Percentiles rank a stretch among this genome's conserved stretches.
These are phyloP conservation scores for Rosa rugosa DNA, from an alignment of 306 rosid species.

Conservation along the genomic window DNA sequence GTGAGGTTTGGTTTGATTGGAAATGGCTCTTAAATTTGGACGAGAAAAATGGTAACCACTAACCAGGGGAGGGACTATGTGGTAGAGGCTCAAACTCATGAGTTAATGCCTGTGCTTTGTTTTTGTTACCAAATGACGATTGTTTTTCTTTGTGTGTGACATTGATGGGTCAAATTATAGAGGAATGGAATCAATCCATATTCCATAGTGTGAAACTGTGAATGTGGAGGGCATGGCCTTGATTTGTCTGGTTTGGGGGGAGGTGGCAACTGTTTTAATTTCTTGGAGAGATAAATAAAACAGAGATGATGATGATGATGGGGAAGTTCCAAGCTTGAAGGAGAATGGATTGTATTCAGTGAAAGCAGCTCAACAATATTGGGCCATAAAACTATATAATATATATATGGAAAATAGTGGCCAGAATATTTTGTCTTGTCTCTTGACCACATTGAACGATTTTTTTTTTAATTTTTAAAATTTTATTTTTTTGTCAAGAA, in stretches of 20 bases:
- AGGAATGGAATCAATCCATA: neutral
- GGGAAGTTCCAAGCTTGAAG: conserved; percentile 43
- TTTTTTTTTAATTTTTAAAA: neutral
- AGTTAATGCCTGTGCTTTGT: neutral
- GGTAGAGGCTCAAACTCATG: conserved; percentile 8
- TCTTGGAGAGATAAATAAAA: conserved; percentile 11
- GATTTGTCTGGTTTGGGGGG: conserved; percentile 45
- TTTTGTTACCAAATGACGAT: neutral
- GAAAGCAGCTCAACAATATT: neutral
- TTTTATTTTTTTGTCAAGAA: too few species aligned
- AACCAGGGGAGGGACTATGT: conserved; percentile 8
- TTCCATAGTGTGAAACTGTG: neutral
- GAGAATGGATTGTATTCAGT: conserved; percentile 4
- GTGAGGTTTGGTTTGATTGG: neutral
- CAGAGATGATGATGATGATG: neutral
- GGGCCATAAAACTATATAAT: neutral
- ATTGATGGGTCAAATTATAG: conserved; percentile 20
- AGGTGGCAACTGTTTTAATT: conserved; percentile 23
- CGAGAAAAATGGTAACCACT: neutral
- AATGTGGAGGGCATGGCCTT: conserved; percentile 21
- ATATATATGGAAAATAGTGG: neutral
- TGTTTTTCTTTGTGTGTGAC: conserved; percentile 16
- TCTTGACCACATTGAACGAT: neutral
- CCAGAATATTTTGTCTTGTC: neutral
- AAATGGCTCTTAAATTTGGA: neutral